Conservation (phyloP, 495 filamentous ascomycete genomes). For the Neurospora pannonica region DNA sequence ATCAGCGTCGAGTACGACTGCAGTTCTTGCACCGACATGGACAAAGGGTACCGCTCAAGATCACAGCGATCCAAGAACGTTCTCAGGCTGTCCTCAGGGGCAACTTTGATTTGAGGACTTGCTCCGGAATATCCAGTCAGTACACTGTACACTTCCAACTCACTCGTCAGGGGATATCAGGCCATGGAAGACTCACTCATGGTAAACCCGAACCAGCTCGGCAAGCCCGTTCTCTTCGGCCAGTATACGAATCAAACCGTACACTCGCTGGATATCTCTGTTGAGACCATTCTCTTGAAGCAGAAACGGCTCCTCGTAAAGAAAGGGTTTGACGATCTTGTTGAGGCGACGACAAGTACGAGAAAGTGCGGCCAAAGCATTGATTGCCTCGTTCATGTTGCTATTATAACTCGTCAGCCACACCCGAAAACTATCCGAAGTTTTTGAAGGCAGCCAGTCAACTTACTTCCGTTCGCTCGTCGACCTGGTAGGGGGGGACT, state of each 20-base stretch:
- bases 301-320: background rate
- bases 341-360: background rate
- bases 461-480: background rate
- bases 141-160: background rate
- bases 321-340: background rate
- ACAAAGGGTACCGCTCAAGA: background rate
- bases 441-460: background rate
- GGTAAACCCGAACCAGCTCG: background rate
- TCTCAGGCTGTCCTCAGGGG: background rate
- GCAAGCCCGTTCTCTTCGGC: background rate
- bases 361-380: background rate
- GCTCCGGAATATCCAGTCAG: background rate
- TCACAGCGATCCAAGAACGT: background rate
- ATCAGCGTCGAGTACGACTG: background rate
- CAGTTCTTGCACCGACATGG: background rate
- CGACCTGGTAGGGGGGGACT: background rate
- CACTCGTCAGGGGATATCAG: background rate
- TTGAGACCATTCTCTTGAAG: background rate
- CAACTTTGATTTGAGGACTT: background rate
- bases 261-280: background rate
- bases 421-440: background rate
- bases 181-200: background rate
- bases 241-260: background rate
- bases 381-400: background rate
- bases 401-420: background rate